phyloP scores from a whole-genome alignment of 768 basidiomycete genomes.

The Kockovaella imperatae region DNA sequence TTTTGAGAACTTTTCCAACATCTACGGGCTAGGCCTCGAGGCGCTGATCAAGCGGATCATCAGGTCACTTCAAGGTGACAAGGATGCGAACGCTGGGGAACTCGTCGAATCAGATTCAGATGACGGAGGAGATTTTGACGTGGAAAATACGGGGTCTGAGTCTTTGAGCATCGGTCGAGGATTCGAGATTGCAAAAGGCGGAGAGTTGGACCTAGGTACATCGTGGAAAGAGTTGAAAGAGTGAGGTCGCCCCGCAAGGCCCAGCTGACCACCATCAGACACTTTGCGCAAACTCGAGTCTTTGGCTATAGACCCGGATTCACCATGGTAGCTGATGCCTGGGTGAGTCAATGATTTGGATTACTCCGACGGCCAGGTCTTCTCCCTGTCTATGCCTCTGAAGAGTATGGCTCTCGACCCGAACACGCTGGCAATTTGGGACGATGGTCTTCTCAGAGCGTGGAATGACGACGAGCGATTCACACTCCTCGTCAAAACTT shows the following conservation, averaged over 20 bases:
- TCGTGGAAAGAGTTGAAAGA: slow-evolving; percentile 13
- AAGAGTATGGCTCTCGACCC: slow-evolving; percentile 25
- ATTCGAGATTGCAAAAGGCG: slow-evolving; percentile 14
- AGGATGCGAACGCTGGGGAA: slow-evolving; percentile 21
- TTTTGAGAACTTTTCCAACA: slow-evolving; percentile 13
- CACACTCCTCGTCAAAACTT: slow-evolving; percentile 15
- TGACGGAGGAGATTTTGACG: background rate
- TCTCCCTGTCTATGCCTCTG: slow-evolving; percentile 26
- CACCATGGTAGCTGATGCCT: slow-evolving; percentile 23
- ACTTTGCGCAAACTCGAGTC: slow-evolving; percentile 18
- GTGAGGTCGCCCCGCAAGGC: slow-evolving; percentile 6
- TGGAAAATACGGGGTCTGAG: background rate
- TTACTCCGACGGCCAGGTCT: slow-evolving; percentile 12
- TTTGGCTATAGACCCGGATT: slow-evolving; percentile 26
- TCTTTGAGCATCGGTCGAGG: slow-evolving; percentile 3
- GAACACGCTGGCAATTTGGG: slow-evolving; percentile 29
- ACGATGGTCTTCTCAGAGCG: slow-evolving; percentile 26
- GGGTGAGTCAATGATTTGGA: slow-evolving; percentile 8
- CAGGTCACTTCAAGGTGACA: slow-evolving; percentile 25
- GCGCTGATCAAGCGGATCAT: slow-evolving; percentile 10
- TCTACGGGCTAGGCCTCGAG: slow-evolving; percentile 14
- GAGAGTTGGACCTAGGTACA: slow-evolving; percentile 1
- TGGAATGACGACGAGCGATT: slow-evolving; percentile 22
- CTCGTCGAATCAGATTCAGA: slow-evolving; percentile 2
- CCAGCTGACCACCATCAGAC: slow-evolving; percentile 7